Conservation (phyloP, 257 asterid genomes). For the Solanum chilense region DNA sequence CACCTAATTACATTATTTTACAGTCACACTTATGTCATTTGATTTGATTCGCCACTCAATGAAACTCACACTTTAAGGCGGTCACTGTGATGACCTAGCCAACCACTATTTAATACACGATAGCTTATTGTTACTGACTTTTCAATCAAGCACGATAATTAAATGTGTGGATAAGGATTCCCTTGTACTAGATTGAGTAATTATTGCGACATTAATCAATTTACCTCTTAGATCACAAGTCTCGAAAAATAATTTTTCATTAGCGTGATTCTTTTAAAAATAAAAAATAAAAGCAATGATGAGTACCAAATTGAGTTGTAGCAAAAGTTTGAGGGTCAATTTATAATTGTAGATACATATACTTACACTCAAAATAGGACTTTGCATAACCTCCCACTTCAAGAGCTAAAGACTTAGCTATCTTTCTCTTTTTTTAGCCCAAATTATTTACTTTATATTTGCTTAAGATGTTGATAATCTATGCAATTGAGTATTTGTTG, state of each 20-base stretch:
- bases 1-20: background rate
- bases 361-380: background rate
- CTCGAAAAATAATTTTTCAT: background rate
- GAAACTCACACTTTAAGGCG: background rate
- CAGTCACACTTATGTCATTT: background rate
- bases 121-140: too few species aligned
- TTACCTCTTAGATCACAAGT: background rate
- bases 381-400: background rate
- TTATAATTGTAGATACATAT: background rate
- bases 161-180: background rate
- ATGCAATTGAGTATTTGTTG: background rate
- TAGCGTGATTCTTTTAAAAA: fast-evolving
- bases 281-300: background rate
- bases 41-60: background rate
- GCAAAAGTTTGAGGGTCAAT: background rate
- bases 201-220: too few species aligned
- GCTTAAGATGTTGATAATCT: background rate
- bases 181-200: too few species aligned
- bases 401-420: background rate
- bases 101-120: background rate
- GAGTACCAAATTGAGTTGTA: background rate
- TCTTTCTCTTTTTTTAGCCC: background rate
- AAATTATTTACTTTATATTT: background rate
- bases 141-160: background rate
- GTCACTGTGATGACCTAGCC: background rate